Evolutionary conservation across 768 basidiomycete genomes (phyloP), one percentile per base, ranked within the genome.

Genomic region (Fomitopsis serialis): DNA sequence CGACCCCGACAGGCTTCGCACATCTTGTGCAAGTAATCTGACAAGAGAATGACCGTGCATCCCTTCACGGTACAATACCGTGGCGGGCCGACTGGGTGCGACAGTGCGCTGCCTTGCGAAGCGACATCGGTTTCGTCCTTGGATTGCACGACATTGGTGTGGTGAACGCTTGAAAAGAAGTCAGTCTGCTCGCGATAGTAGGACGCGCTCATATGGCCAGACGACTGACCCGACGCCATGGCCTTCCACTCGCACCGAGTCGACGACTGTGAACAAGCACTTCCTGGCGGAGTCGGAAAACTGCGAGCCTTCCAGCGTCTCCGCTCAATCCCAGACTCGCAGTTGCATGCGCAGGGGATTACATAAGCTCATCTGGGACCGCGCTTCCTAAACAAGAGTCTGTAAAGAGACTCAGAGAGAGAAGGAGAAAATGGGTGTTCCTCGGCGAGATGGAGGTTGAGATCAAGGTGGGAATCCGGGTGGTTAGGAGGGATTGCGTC

Each of bases 1-100:
- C 76, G 71, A 35, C 72, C 70, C 22, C 80, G 70, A 66, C 79
- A 81, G 0, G 56, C 58, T 21, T 78, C 74, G 70, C 79, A 82
- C 80, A 81, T 81, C 65, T 76, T 80, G 62, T 68, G 72, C 3
- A 58, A 43, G 19, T 68, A 66, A 6, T 63, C 63, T 6, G 52
- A 46, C n/a, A 65, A 58, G 22, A 78, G 55, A 3, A 58, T 45
- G 21, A 67, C 65, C 15, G 58, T 55, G 62, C 79, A 81, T 36
- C 74, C 74, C 51, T 75, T 71, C 29, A 80, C 75, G 8, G 76
- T 74, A 55, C 78, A 79, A 23, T 29, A 45, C 24, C 54, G 58
- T 9, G 43, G n/a, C n/a, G 51, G n/a, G 2, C 36, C 49, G 19
- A 45, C 29, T n/a, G 42, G 36, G 6, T 6, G 21, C 2, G 46